Evolutionary conservation across 164 flowering plant species (phyloP).

Genomic region (Chimonanthus praecox): DNA sequence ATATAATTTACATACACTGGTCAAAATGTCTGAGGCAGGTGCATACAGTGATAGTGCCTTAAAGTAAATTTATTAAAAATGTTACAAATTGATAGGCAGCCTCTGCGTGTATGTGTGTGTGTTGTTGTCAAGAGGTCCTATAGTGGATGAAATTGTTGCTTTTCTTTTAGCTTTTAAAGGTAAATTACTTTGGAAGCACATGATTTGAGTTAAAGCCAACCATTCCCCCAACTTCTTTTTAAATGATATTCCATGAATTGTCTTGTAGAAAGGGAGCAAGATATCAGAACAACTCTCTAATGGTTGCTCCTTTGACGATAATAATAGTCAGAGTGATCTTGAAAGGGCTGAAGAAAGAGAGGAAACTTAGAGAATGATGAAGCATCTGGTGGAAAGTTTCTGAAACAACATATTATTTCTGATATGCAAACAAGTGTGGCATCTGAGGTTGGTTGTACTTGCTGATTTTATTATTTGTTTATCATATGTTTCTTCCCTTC

Average conservation of each 20-base stretch:
- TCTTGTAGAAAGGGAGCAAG: slow-evolving; percentile 45
- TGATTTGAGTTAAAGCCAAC: background rate
- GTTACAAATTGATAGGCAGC: no score
- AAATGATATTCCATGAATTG: slow-evolving; percentile 7
- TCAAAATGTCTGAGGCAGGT: no score
- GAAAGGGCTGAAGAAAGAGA: slow-evolving; percentile 23
- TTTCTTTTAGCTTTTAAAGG: background rate
- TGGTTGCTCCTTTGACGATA: slow-evolving; percentile 21
- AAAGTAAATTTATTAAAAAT: no score
- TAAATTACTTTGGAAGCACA: background rate
- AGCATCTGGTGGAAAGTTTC: slow-evolving; percentile 32
- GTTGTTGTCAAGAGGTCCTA: background rate
- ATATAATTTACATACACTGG: no score
- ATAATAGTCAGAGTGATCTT: slow-evolving; percentile 21
- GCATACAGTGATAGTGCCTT: no score
- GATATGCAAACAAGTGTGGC: slow-evolving; percentile 30
- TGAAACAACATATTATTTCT: slow-evolving; percentile 18
- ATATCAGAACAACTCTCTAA: slow-evolving; percentile 31
- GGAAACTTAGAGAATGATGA: slow-evolving; percentile 30
- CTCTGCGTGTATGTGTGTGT: no score
- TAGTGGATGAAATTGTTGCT: background rate
- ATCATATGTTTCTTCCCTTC: slow-evolving; percentile 3
- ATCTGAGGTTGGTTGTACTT: slow-evolving; percentile 57
- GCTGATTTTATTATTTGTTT: background rate
- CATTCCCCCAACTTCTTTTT: background rate